Evolutionary conservation across 768 basidiomycete genomes (phyloP).

Genomic region (Termitomyces sp.): DNA sequence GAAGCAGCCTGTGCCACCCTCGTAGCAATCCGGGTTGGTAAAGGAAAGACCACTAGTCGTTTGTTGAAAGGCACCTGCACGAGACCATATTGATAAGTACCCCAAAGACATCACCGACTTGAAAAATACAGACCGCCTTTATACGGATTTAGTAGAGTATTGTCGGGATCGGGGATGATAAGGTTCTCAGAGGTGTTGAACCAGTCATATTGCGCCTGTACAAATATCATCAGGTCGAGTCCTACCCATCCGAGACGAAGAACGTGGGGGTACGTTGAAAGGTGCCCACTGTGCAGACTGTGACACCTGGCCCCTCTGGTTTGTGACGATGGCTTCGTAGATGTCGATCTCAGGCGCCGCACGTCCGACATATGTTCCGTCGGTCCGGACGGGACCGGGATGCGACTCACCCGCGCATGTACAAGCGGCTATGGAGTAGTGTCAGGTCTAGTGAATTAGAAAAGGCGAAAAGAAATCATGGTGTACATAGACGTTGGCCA

Average conservation of each 20-base stretch:
- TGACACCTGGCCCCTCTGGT: slow-evolving; percentile 37
- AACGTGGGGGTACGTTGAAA: slow-evolving; percentile 56
- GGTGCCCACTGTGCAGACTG: slow-evolving; percentile 54
- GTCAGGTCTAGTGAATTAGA: neutral
- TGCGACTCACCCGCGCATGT: slow-evolving; percentile 42
- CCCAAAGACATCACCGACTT: neutral
- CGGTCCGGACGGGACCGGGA: slow-evolving; percentile 34
- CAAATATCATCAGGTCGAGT: slow-evolving; percentile 12
- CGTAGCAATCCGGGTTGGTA: slow-evolving; percentile 67
- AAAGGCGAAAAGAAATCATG: neutral
- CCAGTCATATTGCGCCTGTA: slow-evolving; percentile 59
- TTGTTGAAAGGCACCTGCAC: slow-evolving; percentile 56
- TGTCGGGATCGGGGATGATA: slow-evolving; percentile 41
- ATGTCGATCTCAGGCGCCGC: slow-evolving; percentile 71
- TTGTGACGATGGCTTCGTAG: slow-evolving; percentile 47
- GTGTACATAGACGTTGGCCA: slow-evolving; percentile 45
- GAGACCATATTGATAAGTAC: neutral
- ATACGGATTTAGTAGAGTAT: slow-evolving; percentile 51
- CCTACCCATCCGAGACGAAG: slow-evolving; percentile 19
- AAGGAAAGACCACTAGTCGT: slow-evolving; percentile 63
- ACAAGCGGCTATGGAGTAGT: slow-evolving; percentile 25
- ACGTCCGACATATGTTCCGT: slow-evolving; percentile 61
- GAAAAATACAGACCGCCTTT: slow-evolving; percentile 56
- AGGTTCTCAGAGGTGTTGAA: slow-evolving; percentile 46
- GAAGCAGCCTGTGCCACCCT: slow-evolving; percentile 29